A percentile compares a stretch with the other conserved stretches of the same genome.
Evolutionary conservation across 1,284 basidiomycete genomes (phyloP).

Genomic region (Malassezia globosa): DNA sequence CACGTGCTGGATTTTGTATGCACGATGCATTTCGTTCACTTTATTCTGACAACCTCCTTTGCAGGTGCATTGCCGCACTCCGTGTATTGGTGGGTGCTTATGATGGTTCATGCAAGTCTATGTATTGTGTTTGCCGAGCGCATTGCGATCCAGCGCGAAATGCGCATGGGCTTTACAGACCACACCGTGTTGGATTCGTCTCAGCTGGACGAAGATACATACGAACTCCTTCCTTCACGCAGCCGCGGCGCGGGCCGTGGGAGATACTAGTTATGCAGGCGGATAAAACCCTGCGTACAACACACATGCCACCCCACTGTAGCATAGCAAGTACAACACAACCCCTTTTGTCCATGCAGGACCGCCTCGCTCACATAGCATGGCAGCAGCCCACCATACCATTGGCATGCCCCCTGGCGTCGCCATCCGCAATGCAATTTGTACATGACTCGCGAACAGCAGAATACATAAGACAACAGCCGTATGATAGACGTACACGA

Average conservation of each 20-base stretch:
- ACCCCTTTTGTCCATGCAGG: too few species aligned
- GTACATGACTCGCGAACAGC: conserved; percentile 71
- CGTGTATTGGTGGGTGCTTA: conserved; percentile 49
- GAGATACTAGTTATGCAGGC: conserved; percentile 58
- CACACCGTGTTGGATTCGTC: conserved; percentile 3
- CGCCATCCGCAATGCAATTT: conserved; percentile 73
- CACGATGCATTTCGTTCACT: conserved; percentile 77
- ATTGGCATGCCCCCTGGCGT: conserved; percentile 60
- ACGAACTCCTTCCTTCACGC: conserved; percentile 5
- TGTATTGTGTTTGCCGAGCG: conserved; percentile 78
- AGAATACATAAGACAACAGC: conserved; percentile 55
- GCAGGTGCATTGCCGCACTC: conserved; percentile 69
- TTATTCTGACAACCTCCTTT: conserved; percentile 84
- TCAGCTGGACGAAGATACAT: neutral
- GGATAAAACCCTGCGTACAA: conserved; percentile 79
- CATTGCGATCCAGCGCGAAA: conserved; percentile 76
- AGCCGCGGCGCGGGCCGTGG: too few species aligned
- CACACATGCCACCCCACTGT: conserved; percentile 63
- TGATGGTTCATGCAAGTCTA: conserved; percentile 60
- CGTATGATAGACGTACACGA: conserved; percentile 62
- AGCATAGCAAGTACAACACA: conserved; percentile 58
- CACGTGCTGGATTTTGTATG: conserved; percentile 86
- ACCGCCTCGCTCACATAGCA: conserved; percentile 15
- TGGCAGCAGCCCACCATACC: conserved; percentile 60
- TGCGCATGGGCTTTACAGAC: conserved; percentile 49